Evolutionary conservation across 148 eudicot species (phyloP).

Genomic region (Persicaria tinctoria): DNA sequence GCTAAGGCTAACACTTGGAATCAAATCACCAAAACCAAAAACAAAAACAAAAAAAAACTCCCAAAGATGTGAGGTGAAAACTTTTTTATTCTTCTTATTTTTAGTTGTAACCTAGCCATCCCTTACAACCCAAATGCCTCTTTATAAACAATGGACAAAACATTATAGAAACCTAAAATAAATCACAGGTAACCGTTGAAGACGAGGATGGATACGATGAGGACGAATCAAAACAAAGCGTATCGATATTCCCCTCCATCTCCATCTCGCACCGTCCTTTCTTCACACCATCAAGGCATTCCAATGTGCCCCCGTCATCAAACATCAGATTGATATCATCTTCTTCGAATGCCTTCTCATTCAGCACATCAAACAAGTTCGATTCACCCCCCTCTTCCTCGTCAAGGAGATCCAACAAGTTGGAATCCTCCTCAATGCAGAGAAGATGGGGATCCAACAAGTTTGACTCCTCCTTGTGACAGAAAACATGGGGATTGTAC

Average conservation of each 20-base stretch:
- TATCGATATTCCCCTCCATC: constrained; percentile 17
- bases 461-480: constrained; percentile 40
- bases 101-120: no score
- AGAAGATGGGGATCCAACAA: constrained; percentile 29
- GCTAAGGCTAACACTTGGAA: no score
- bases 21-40: no score
- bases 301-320: constrained; percentile 23
- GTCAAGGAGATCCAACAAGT: constrained; percentile 30
- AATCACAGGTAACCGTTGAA: constrained; percentile 17
- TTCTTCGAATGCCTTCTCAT: constrained; percentile 42
- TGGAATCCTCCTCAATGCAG: constrained; percentile 34
- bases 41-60: no score
- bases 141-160: no score
- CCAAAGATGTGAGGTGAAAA: no score
- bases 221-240: constrained; percentile 12
- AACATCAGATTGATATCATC: constrained; percentile 58
- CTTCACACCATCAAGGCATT: constrained; percentile 12
- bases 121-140: no score
- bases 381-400: constrained; percentile 23
- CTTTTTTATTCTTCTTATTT: no score
- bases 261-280: constrained; percentile 1
- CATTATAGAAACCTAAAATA: neutral
- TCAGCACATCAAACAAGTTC: constrained; percentile 38
- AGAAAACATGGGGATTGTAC: constrained; percentile 26
- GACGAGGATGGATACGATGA: constrained; percentile 24